phyloP scores from a whole-genome alignment of 208 protist species.

The Leishmania mexicana region DNA sequence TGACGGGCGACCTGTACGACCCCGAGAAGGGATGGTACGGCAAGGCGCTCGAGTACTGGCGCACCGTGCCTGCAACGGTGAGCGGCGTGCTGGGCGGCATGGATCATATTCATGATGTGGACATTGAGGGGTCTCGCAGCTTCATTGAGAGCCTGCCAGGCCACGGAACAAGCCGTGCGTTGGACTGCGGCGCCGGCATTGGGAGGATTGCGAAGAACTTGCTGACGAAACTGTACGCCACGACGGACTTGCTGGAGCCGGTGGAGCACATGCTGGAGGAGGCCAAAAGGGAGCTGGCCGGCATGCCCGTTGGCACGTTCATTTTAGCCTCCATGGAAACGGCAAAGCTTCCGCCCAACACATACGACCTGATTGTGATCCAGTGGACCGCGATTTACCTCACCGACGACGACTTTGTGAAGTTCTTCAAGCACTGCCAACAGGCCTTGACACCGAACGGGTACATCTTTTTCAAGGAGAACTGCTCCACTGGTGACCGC shows the following conservation, averaged over 20 bases:
- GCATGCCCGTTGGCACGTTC: slow-evolving; percentile 71
- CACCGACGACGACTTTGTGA: slow-evolving; percentile 92
- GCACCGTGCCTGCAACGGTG: slow-evolving; percentile 79
- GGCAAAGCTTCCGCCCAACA: slow-evolving; percentile 48
- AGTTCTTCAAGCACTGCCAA: slow-evolving; percentile 81
- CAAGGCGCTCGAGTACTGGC: slow-evolving; percentile 90
- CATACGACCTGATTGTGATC: slow-evolving; percentile 92
- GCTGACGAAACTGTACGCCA: slow-evolving; percentile 64
- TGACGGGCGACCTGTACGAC: slow-evolving; percentile 78
- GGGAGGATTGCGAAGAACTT: slow-evolving; percentile 88
- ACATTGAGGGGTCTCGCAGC: slow-evolving; percentile 59
- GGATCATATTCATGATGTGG: slow-evolving; percentile 72
- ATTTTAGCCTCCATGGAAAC: slow-evolving; percentile 87
- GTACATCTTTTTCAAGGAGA: slow-evolving; percentile 95
- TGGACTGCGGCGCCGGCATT: slow-evolving; percentile 93
- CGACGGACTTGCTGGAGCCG: slow-evolving; percentile 88
- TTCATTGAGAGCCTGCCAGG: slow-evolving; percentile 74
- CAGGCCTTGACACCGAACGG: slow-evolving; percentile 72
- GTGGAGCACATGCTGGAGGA: slow-evolving; percentile 85
- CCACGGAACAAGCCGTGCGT: slow-evolving; percentile 59
- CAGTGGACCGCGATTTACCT: slow-evolving; percentile 95
- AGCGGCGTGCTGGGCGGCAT: slow-evolving; percentile 92
- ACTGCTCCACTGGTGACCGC: slow-evolving; percentile 45
- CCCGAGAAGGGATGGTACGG: slow-evolving; percentile 84
- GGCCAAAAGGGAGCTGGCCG: slow-evolving; percentile 81